Evolutionary conservation across 2,329 filamentous ascomycete genomes (phyloP).

Genomic region (Lecanoromycetidae sp.): DNA sequence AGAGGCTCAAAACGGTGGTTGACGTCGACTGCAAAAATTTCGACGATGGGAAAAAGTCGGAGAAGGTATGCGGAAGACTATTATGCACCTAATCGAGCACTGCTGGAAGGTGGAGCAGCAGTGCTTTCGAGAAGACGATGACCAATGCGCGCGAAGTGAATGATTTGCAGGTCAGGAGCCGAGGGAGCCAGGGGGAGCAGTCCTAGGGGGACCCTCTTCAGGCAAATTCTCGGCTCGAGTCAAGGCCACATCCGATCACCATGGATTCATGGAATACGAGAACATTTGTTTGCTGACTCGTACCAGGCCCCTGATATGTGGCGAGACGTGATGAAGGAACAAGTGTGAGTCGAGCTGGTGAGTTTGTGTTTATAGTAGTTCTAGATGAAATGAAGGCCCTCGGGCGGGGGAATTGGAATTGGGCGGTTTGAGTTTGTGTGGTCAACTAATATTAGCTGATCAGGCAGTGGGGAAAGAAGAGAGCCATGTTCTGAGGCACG

Average conservation of each 20-base stretch:
- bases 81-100: not conserved
- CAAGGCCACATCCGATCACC: too few species aligned
- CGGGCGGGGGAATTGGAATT: not conserved
- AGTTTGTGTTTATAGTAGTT: not conserved
- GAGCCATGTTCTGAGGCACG: not conserved
- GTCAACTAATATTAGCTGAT: not conserved
- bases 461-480: not conserved
- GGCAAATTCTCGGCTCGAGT: too few species aligned
- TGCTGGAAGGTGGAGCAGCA: conserved; percentile 4
- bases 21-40: not conserved
- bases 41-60: not conserved
- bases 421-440: not conserved
- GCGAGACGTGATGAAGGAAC: not conserved
- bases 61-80: not conserved
- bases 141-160: conserved; percentile 4
- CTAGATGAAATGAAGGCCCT: not conserved
- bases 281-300: too few species aligned
- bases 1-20: conserved; percentile 4
- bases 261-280: too few species aligned
- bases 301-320: too few species aligned
- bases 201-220: too few species aligned
- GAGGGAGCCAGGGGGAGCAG: too few species aligned
- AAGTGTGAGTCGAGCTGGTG: not conserved
- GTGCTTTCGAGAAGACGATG: conserved; percentile 3
- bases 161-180: too few species aligned